Conservation (phyloP, 2,329 filamentous ascomycete genomes). For the Colletotrichum salicis region DNA sequence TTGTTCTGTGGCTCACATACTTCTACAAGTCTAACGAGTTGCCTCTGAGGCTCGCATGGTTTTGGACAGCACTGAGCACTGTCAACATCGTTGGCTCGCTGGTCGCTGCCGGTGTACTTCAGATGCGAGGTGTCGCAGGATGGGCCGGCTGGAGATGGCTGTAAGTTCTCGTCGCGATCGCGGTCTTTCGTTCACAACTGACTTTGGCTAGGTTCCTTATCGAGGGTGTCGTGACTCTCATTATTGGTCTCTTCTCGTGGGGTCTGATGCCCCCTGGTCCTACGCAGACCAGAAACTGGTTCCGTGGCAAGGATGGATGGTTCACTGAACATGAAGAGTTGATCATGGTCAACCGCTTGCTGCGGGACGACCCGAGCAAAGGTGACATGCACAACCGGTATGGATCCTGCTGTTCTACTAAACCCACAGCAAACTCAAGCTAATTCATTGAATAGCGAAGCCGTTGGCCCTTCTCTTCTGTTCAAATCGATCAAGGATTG, state of each 20-base stretch:
- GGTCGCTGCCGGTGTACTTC: slow-evolving; percentile 54
- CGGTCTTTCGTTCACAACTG: neutral
- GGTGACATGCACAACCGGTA: slow-evolving; percentile 70
- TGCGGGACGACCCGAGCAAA: slow-evolving; percentile 70
- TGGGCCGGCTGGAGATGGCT: slow-evolving; percentile 57
- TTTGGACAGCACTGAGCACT: slow-evolving; percentile 43
- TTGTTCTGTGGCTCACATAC: slow-evolving; percentile 46
- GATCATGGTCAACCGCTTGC: slow-evolving; percentile 70
- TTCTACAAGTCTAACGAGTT: slow-evolving; percentile 47
- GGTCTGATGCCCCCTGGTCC: slow-evolving; percentile 58
- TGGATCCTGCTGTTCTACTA: neutral
- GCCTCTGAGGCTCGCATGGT: slow-evolving; percentile 43
- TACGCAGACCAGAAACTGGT: slow-evolving; percentile 64
- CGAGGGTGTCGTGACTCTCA: slow-evolving; percentile 56
- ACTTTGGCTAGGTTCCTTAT: slow-evolving; percentile 55
- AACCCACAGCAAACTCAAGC: neutral
- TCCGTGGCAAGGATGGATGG: slow-evolving; percentile 68
- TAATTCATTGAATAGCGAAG: slow-evolving; percentile 43
- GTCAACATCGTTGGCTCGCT: slow-evolving; percentile 51
- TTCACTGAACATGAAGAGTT: slow-evolving; percentile 70
- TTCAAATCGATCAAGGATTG: slow-evolving; percentile 67
- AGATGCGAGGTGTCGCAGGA: slow-evolving; percentile 49
- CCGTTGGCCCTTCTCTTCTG: slow-evolving; percentile 56
- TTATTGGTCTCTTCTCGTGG: slow-evolving; percentile 56
- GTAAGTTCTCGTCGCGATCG: slow-evolving; percentile 17